Percentiles rank a stretch among this genome's conserved stretches.
Evolutionary conservation across 345 rosid species (phyloP).

Genomic region (Boechera retrofracta): DNA sequence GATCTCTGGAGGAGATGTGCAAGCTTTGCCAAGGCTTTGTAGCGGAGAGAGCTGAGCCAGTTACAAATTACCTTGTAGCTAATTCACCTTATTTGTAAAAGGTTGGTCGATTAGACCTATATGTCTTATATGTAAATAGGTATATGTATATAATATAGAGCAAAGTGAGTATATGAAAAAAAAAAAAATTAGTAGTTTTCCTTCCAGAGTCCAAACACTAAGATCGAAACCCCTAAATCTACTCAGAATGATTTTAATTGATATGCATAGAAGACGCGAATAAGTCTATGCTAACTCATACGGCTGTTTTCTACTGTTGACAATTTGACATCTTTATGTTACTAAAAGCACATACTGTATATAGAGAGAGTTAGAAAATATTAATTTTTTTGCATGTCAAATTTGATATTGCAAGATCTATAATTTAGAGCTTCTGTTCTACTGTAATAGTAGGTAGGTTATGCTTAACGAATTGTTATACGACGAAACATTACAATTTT

Average conservation of each 20-base stretch:
- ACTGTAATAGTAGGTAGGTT: slow-evolving; percentile 1
- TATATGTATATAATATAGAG: background rate
- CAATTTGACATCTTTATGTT: background rate
- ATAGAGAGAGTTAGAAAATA: background rate
- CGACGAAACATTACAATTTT: background rate
- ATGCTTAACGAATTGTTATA: background rate
- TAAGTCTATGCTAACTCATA: background rate
- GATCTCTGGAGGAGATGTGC: too few relatives aligned
- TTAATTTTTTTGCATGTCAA: background rate
- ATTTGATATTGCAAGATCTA: background rate
- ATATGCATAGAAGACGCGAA: background rate
- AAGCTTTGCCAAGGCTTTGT: too few relatives aligned
- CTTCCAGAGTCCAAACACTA: background rate
- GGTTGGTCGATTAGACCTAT: background rate
- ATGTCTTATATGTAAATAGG: background rate
- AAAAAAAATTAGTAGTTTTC: background rate
- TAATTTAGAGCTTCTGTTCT: background rate
- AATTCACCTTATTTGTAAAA: background rate
- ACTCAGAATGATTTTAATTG: background rate
- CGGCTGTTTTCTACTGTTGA: background rate
- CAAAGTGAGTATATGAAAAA: background rate
- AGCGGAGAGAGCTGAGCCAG: too few relatives aligned
- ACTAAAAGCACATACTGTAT: background rate
- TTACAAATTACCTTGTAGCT: too few relatives aligned
- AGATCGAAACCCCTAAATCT: background rate